Base-by-base conservation (phyloP, 1,139 yeast species). In the Debaryomyces psychrophilus region DNA sequence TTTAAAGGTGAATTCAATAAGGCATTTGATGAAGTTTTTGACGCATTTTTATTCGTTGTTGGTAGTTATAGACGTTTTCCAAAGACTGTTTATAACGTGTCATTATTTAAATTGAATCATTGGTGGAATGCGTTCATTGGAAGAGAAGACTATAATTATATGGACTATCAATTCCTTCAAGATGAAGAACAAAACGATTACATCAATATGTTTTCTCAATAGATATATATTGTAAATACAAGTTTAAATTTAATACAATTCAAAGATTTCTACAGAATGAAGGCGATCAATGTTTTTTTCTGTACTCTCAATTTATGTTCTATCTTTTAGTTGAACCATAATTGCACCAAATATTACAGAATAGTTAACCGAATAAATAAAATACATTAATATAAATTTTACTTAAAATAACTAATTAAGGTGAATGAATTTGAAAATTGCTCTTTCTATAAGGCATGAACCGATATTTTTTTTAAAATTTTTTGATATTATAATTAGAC, bases 71-170 rank as follows among this genome's bases (percentile, higher is more conserved):
- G 76, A 44, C 76, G 83, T 39, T 79, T 93, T 54, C 98, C 98
- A 14, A 68, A 71, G 44, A 77, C 83, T 47, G 43, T 87, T 2
- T 82, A 79, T 67, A 75, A 78, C 44, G 53, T 81, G 45, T 57
- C 71, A 3, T 54, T 89, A 43, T 67, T 75, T 44, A 72, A 81
- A 50, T 48, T 81, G 37, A 79, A 77, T 52, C 67, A 73, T 38
- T 76, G 79, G 65, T 93, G 97, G 97, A 84, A 86, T 60, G 62
- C 62, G 25, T 88, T 90, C 59, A 76, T 89, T 51, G 97, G 96
- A 18, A 67, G 72, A n/a, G 62, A 59, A 15, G 50, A 50, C 8
- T 52, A 57, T 41, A 54, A 54, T 12, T 53, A 56, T 31, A 54
- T 54, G 17, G 56, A 57, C 44, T 46, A 55, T 22, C 54, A 51